These are phyloP conservation scores for Suillus hirtellus DNA, from an alignment of 768 basidiomycete species.

Conservation along the genomic window DNA sequence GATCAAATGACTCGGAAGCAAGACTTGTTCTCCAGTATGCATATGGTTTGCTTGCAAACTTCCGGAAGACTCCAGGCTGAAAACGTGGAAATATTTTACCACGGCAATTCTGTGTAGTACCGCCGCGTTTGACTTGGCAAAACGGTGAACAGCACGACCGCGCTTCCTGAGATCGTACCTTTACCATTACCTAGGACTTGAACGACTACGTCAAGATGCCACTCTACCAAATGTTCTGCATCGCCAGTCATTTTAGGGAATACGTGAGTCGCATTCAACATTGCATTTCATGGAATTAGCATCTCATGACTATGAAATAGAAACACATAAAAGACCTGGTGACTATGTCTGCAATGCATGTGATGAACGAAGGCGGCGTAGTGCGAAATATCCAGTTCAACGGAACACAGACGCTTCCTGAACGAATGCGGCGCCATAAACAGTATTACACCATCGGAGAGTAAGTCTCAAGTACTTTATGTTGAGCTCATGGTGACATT, in stretches of 20 bases:
- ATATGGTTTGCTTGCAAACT: not conserved
- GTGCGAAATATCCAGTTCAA: slow-evolving; percentile 77
- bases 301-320: slow-evolving; percentile 38
- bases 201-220: slow-evolving; percentile 55
- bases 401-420: slow-evolving; percentile 74
- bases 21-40: not conserved
- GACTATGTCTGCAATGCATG: slow-evolving; percentile 64
- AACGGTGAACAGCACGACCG: not conserved
- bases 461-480: slow-evolving; percentile 48
- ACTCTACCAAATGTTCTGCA: slow-evolving; percentile 85
- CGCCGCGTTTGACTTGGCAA: not conserved
- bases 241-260: slow-evolving; percentile 71
- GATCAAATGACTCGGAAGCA: not conserved
- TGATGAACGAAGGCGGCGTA: slow-evolving; percentile 76
- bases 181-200: not conserved
- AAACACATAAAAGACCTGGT: slow-evolving; percentile 76
- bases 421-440: slow-evolving; percentile 68
- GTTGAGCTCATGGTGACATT: slow-evolving; percentile 11
- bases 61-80: not conserved
- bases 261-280: slow-evolving; percentile 51
- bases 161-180: slow-evolving; percentile 1
- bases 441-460: slow-evolving; percentile 64
- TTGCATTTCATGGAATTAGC: slow-evolving; percentile 4
- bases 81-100: not conserved
- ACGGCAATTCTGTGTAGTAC: not conserved